phyloP scores from a whole-genome alignment of 108 stramenopile species.

The Cyclotella choctawhatcheeana region DNA sequence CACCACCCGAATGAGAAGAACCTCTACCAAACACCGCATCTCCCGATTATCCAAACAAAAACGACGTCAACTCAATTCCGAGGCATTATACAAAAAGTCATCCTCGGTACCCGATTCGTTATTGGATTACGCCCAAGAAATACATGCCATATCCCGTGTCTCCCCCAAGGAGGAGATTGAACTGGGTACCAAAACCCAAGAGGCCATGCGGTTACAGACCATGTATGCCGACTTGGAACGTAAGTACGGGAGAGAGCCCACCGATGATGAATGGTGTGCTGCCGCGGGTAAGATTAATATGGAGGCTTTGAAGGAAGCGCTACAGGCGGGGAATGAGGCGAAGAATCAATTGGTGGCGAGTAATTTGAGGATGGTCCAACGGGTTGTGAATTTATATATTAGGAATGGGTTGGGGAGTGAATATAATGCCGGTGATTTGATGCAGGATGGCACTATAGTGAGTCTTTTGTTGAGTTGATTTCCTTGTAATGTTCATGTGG shows the following conservation, averaged over 20 bases:
- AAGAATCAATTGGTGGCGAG: constrained; percentile 83
- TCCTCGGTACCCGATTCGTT: constrained; percentile 78
- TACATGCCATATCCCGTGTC: constrained; percentile 70
- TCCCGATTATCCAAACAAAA: constrained; percentile 44
- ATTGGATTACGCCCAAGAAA: constrained; percentile 70
- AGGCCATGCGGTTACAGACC: constrained; percentile 69
- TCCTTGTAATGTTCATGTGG: neutral
- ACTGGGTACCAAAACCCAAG: constrained; percentile 82
- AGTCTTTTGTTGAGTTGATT: constrained; percentile 28
- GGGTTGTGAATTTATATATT: constrained; percentile 87
- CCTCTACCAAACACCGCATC: constrained; percentile 28
- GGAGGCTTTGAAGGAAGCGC: constrained; percentile 64
- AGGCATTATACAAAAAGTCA: constrained; percentile 67
- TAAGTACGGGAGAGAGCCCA: constrained; percentile 74
- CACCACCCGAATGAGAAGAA: neutral
- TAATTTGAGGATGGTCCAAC: constrained; percentile 87
- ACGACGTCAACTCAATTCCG: constrained; percentile 15
- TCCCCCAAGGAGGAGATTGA: constrained; percentile 76
- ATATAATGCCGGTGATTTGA: constrained; percentile 90
- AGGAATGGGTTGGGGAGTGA: constrained; percentile 81
- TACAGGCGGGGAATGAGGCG: constrained; percentile 79
- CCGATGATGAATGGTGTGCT: constrained; percentile 90
- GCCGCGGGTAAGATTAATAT: constrained; percentile 81
- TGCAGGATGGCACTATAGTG: constrained; percentile 91
- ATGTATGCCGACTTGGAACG: constrained; percentile 57